Percentiles rank a stretch among this genome's conserved stretches.
These are phyloP conservation scores for Citrus inodora DNA, from an alignment of 345 rosid species.

Conservation along the genomic window DNA sequence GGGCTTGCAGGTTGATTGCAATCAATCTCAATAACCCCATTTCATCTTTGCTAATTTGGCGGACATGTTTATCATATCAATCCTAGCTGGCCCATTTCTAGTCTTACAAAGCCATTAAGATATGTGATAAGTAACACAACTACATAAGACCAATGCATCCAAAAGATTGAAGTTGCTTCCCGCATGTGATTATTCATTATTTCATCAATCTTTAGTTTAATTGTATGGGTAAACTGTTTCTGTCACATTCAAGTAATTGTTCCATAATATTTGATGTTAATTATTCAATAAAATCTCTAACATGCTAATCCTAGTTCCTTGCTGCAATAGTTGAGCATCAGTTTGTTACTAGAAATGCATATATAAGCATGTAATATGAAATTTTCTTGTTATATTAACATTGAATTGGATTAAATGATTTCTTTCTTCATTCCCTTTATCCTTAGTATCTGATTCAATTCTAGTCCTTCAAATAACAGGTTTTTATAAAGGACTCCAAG, in stretches of 20 bases:
- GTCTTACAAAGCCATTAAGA: neutral
- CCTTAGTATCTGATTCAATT: neutral
- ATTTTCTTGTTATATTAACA: neutral
- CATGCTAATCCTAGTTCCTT: neutral
- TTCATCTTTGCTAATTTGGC: neutral
- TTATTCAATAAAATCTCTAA: neutral
- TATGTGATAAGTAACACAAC: neutral
- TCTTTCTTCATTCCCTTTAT: neutral
- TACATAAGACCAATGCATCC: neutral
- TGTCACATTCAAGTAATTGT: neutral
- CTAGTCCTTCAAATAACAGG: conserved; percentile 12
- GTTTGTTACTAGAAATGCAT: neutral
- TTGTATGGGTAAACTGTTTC: neutral
- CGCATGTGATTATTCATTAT: neutral
- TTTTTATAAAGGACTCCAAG: conserved; percentile 29
- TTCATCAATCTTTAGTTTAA: neutral
- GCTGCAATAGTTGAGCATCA: neutral
- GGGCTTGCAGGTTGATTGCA: neutral
- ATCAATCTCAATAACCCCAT: neutral
- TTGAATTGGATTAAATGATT: neutral
- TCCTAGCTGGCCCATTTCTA: neutral
- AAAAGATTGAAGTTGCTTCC: neutral
- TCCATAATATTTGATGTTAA: neutral
- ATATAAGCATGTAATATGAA: neutral
- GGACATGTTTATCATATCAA: neutral